A percentile compares a stretch with the other conserved stretches of the same genome.
Evolutionary conservation across 352 stramenopile species (phyloP).

Genomic region (Pythium periplocum): DNA sequence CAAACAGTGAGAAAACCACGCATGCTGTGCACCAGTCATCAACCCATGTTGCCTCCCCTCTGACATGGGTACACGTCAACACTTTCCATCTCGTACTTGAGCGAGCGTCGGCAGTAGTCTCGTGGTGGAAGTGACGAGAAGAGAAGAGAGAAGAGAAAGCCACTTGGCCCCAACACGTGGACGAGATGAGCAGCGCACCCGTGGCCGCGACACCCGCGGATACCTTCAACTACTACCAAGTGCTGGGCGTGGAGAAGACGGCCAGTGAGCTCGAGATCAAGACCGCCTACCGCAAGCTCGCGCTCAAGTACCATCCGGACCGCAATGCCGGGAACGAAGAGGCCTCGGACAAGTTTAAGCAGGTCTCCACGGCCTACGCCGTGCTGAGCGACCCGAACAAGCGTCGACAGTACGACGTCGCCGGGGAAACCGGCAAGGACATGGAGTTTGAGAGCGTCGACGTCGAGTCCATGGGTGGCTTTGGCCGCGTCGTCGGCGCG

Average conservation of each 20-base stretch:
- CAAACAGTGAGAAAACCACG: too few relatives aligned
- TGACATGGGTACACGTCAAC: too few relatives aligned
- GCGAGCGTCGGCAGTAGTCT: neutral
- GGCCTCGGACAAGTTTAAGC: conserved; percentile 81
- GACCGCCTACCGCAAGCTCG: conserved; percentile 83
- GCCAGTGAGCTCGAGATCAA: conserved; percentile 89
- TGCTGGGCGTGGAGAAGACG: conserved; percentile 87
- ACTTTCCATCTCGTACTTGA: too few relatives aligned
- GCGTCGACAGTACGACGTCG: conserved; percentile 81
- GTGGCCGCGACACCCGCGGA: conserved; percentile 42
- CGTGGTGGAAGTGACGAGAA: neutral
- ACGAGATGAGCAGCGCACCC: conserved; percentile 35
- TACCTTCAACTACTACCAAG: conserved; percentile 74
- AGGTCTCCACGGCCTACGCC: conserved; percentile 80
- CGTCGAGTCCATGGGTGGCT: conserved; percentile 79
- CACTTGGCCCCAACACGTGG: neutral
- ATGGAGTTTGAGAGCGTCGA: conserved; percentile 80
- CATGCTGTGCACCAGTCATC: too few relatives aligned
- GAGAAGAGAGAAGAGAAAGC: neutral
- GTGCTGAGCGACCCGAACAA: conserved; percentile 86
- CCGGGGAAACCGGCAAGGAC: conserved; percentile 63
- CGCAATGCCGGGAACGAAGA: conserved; percentile 77
- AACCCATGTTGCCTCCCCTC: too few relatives aligned
- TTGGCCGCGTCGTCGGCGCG: conserved; percentile 76
- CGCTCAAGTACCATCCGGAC: conserved; percentile 88